Conservation (phyloP, 208 protist genomes). For the Vickermania ingenoplastis region DNA sequence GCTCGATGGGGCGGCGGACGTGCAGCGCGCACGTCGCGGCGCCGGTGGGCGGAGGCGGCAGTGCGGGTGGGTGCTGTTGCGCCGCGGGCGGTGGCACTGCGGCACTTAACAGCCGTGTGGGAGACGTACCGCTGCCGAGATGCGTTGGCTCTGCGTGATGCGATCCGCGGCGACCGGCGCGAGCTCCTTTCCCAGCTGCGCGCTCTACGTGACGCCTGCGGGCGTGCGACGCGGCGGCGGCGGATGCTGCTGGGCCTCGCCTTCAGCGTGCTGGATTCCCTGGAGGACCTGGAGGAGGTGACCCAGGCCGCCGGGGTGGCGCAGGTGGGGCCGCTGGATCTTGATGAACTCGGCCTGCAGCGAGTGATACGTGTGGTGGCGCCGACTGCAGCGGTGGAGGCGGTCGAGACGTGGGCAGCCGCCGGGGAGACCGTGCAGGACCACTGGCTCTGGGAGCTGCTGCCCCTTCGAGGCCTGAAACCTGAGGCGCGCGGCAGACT, state of each 20-base stretch:
- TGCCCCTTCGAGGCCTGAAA: not conserved
- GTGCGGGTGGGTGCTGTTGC: too few species aligned
- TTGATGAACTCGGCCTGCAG: constrained; percentile 64
- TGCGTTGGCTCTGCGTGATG: too few species aligned
- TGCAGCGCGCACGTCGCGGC: too few species aligned
- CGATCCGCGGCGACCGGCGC: too few species aligned
- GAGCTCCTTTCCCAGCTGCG: too few species aligned
- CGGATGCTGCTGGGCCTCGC: constrained; percentile 30
- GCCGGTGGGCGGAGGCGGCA: too few species aligned
- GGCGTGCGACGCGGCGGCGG: too few species aligned
- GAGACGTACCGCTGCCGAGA: too few species aligned
- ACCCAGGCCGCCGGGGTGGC: constrained; percentile 18
- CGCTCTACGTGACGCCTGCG: too few species aligned
- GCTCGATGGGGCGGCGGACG: too few species aligned
- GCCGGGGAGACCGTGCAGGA: constrained; percentile 24
- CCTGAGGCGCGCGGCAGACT: not conserved
- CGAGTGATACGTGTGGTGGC: constrained; percentile 47
- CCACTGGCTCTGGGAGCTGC: constrained; percentile 23
- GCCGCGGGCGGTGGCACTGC: too few species aligned
- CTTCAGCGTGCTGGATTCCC: constrained; percentile 39
- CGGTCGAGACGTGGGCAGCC: constrained; percentile 8
- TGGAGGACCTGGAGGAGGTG: constrained; percentile 28
- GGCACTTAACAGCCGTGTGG: too few species aligned
- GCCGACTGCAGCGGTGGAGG: constrained; percentile 13
- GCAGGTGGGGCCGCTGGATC: constrained; percentile 26